phyloP scores from a whole-genome alignment of 2,329 filamentous ascomycete genomes.

The Fusarium sp. region DNA sequence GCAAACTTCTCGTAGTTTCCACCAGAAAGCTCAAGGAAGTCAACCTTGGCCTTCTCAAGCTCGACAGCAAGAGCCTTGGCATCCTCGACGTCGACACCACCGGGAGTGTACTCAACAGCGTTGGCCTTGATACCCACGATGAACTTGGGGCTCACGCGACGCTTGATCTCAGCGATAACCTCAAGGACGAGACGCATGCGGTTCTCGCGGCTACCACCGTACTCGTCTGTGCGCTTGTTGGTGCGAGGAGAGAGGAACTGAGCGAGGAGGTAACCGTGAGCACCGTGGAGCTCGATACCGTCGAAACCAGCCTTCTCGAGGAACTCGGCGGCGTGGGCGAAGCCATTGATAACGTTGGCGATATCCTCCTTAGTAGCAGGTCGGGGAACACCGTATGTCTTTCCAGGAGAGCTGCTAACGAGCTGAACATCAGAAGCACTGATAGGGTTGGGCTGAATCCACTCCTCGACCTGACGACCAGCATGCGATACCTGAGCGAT shows the following conservation, averaged over 20 bases:
- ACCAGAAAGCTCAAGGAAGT: slow-evolving; percentile 69
- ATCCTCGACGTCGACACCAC: slow-evolving; percentile 63
- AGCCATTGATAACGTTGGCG: slow-evolving; percentile 23
- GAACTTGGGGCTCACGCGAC: slow-evolving; percentile 54
- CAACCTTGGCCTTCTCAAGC: slow-evolving; percentile 61
- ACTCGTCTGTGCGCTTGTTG: slow-evolving; percentile 63
- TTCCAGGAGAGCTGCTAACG: slow-evolving; percentile 66
- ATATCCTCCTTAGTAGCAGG: slow-evolving; percentile 34
- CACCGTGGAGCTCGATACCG: slow-evolving; percentile 32
- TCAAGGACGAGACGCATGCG: slow-evolving; percentile 58
- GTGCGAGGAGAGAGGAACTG: slow-evolving; percentile 60
- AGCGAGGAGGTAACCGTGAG: slow-evolving; percentile 59
- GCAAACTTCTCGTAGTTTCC: slow-evolving; percentile 68
- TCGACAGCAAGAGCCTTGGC: slow-evolving; percentile 58
- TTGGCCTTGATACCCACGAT: slow-evolving; percentile 68
- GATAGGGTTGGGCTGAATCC: slow-evolving; percentile 32
- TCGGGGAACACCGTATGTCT: slow-evolving; percentile 49
- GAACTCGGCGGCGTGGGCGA: slow-evolving; percentile 58
- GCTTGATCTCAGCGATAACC: slow-evolving; percentile 58
- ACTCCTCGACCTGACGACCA: slow-evolving; percentile 35
- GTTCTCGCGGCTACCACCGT: slow-evolving; percentile 60
- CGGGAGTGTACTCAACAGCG: slow-evolving; percentile 63
- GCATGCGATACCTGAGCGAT: slow-evolving; percentile 30
- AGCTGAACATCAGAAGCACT: slow-evolving; percentile 66
- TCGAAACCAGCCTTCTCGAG: slow-evolving; percentile 44